Percentiles rank a stretch among this genome's conserved stretches.
Evolutionary conservation across 768 basidiomycete genomes (phyloP).

Genomic region (Crepidotus variabilis): DNA sequence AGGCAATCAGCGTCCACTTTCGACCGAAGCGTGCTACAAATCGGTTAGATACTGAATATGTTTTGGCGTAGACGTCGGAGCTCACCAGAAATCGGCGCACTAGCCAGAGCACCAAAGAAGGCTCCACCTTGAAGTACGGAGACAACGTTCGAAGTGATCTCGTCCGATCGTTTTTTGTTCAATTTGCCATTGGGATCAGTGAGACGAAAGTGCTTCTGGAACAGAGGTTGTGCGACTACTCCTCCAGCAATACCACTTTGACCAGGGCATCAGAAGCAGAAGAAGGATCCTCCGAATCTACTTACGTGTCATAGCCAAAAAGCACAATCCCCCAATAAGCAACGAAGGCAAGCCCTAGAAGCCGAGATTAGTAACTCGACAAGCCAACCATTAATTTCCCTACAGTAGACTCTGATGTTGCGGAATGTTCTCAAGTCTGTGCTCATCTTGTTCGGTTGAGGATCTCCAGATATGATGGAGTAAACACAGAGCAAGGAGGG

Average conservation of each 20-base stretch:
- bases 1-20: constrained; percentile 56
- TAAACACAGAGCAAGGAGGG: not conserved
- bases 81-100: constrained; percentile 66
- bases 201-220: constrained; percentile 49
- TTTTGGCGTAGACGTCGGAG: constrained; percentile 5
- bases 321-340: constrained; percentile 79
- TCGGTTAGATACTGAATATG: not conserved
- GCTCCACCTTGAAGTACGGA: constrained; percentile 86
- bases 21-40: constrained; percentile 62
- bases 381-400: not conserved
- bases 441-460: not conserved
- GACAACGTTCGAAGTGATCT: constrained; percentile 79
- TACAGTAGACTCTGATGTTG: constrained; percentile 6
- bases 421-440: not conserved
- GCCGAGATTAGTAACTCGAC: not conserved
- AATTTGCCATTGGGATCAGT: constrained; percentile 37
- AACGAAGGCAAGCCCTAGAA: constrained; percentile 65
- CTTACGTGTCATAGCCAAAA: constrained; percentile 78
- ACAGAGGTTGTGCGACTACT: constrained; percentile 49
- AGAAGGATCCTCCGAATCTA: constrained; percentile 8
- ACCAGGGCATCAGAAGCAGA: not conserved
- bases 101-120: constrained; percentile 81
- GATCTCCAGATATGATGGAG: not conserved
- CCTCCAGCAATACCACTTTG: constrained; percentile 32
- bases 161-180: constrained; percentile 35